Conservation (phyloP, 2,329 filamentous ascomycete genomes). For the Sporothrix globosa region DNA sequence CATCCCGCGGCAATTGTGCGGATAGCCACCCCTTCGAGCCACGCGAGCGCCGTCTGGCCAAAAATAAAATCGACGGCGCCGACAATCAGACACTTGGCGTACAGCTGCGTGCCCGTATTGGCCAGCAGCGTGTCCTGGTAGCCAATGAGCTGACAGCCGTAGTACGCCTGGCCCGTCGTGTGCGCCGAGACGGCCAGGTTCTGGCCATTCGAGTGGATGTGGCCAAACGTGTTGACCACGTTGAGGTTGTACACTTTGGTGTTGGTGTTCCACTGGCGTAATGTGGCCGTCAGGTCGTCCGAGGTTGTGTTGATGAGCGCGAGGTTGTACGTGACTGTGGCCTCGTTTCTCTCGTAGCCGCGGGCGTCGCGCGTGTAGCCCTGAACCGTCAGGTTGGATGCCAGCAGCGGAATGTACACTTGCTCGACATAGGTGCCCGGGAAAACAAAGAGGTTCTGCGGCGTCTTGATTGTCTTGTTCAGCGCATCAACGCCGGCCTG, state of each 20-base stretch:
- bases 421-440: conserved; percentile 4
- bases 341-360: not conserved
- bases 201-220: not conserved
- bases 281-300: not conserved
- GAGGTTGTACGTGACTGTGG: not conserved
- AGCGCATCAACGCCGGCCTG: conserved; percentile 4
- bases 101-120: not conserved
- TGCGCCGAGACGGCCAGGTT: not conserved
- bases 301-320: conserved; percentile 1
- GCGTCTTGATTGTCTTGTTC: not conserved
- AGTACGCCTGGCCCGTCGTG: not conserved
- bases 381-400: not conserved
- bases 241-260: conserved; percentile 21
- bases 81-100: not conserved
- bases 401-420: not conserved
- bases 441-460: conserved; percentile 9
- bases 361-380: not conserved
- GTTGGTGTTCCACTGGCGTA: conserved; percentile 17
- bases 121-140: conserved; percentile 14
- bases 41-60: not conserved
- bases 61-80: not conserved
- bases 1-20: not conserved
- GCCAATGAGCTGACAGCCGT: conserved; percentile 4
- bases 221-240: conserved; percentile 4
- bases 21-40: not conserved